Evolutionary conservation across 805 yeast species (phyloP).

Genomic region (Candida stauntonica): DNA sequence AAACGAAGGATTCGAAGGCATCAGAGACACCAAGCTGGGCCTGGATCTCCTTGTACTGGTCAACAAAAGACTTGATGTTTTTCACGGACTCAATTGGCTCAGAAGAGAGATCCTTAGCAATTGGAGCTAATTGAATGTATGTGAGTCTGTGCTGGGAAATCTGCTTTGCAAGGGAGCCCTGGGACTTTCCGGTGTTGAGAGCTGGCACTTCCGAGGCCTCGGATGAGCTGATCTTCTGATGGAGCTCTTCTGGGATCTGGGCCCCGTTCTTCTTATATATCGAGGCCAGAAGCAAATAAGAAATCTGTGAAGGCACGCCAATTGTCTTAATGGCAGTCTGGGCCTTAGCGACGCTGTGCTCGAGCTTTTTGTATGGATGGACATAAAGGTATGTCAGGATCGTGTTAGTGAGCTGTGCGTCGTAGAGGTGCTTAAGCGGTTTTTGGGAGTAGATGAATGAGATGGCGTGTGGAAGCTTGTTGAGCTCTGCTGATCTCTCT

Average conservation of each 20-base stretch:
- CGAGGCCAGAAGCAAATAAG: slow-evolving; percentile 19
- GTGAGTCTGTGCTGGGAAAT: slow-evolving; percentile 15
- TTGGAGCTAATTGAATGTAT: slow-evolving; percentile 24
- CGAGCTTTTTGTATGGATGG: slow-evolving; percentile 18
- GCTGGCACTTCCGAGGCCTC: slow-evolving; percentile 10
- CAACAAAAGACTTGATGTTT: slow-evolving; percentile 8
- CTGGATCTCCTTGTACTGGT: slow-evolving; percentile 12
- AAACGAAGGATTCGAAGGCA: slow-evolving; percentile 3
- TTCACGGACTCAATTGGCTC: slow-evolving; percentile 4
- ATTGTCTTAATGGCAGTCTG: slow-evolving; percentile 13
- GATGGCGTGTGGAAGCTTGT: slow-evolving; percentile 22
- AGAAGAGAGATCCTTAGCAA: slow-evolving; percentile 15
- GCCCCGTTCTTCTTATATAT: slow-evolving; percentile 13
- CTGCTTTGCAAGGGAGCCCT: slow-evolving; percentile 10
- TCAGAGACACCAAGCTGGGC: slow-evolving; percentile 7
- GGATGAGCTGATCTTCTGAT: slow-evolving; percentile 4
- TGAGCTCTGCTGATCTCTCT: slow-evolving; percentile 22
- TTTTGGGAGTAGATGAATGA: slow-evolving; percentile 19
- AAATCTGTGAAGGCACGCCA: slow-evolving; percentile 8
- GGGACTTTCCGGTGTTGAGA: slow-evolving; percentile 7
- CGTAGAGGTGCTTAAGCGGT: slow-evolving; percentile 8
- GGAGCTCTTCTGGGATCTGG: slow-evolving; percentile 13
- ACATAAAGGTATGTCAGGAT: slow-evolving; percentile 22
- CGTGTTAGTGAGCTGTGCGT: slow-evolving; percentile 17
- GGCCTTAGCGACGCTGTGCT: slow-evolving; percentile 13